phyloP scores from a whole-genome alignment of 208 protist species.

The Trypanosoma congolense region DNA sequence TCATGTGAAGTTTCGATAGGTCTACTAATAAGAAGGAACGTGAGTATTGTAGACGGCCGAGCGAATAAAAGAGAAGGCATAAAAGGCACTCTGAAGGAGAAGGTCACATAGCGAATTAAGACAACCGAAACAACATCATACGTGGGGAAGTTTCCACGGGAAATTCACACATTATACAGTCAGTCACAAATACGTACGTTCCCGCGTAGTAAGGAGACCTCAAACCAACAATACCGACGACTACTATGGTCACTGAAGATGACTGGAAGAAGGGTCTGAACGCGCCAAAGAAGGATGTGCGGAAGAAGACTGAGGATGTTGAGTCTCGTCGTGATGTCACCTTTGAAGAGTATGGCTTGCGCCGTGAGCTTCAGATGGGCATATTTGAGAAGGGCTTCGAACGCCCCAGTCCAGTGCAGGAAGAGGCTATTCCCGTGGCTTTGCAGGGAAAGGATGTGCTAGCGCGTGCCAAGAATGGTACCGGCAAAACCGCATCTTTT shows the following conservation, averaged over 20 bases:
- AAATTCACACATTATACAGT: neutral
- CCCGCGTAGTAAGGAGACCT: constrained; percentile 10
- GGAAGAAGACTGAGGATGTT: constrained; percentile 97
- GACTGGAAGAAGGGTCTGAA: constrained; percentile 84
- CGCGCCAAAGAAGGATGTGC: constrained; percentile 68
- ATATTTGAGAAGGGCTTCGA: constrained; percentile 99
- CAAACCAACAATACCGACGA: constrained; percentile 7
- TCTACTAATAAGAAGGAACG: no score
- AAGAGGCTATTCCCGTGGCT: constrained; percentile 97
- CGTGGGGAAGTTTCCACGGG: neutral
- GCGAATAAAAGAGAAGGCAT: no score
- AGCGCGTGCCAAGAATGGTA: constrained; percentile 99
- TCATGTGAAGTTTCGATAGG: no score
- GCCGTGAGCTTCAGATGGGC: constrained; percentile 98
- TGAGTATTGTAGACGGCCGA: no score
- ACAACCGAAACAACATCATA: no score
- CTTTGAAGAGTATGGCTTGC: constrained; percentile 98
- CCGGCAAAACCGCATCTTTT: constrained; percentile 99
- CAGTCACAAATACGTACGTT: neutral
- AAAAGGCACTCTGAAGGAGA: no score
- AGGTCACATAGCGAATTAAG: no score
- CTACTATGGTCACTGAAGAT: constrained; percentile 42
- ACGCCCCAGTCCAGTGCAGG: constrained; percentile 97
- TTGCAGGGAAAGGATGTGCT: constrained; percentile 96
- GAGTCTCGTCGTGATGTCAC: constrained; percentile 95